Percentiles rank a stretch among this genome's conserved stretches.
Evolutionary conservation across 2,329 filamentous ascomycete species (phyloP).

Genomic region (Alternaria hordeiaustralica): DNA sequence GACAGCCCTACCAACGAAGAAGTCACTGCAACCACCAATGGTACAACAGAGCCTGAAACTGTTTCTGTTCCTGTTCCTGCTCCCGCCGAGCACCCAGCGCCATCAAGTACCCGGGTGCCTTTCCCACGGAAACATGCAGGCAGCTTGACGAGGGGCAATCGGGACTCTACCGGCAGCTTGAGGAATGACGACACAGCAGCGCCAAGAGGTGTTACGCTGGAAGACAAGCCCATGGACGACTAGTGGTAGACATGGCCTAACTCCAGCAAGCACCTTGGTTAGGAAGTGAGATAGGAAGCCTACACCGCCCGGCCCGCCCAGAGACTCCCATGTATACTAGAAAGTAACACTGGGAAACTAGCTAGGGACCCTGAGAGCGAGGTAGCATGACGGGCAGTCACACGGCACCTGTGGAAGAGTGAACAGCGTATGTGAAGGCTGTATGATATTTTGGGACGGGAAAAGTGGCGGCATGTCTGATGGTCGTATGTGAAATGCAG

Average conservation of each 20-base stretch:
- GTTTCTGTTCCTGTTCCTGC: conserved; percentile 16
- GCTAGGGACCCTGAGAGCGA: not conserved
- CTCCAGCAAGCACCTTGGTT: conserved; percentile 9
- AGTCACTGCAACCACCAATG: conserved; percentile 44
- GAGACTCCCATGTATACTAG: conserved; percentile 1
- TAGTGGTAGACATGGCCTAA: conserved; percentile 46
- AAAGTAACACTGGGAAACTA: not conserved
- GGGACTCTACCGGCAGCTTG: conserved; percentile 50
- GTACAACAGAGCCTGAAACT: conserved; percentile 39
- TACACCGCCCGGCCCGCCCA: not conserved
- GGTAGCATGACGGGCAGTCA: not conserved
- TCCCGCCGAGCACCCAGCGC: conserved; percentile 38
- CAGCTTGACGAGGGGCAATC: conserved; percentile 43
- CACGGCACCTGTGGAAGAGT: conserved; percentile 2
- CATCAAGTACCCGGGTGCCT: conserved; percentile 44
- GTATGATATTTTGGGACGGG: conserved; percentile 28
- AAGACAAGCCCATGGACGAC: conserved; percentile 81
- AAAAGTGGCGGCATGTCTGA: conserved; percentile 16
- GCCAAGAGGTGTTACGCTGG: conserved; percentile 67
- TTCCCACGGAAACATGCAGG: conserved; percentile 45
- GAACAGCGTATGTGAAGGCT: conserved; percentile 12
- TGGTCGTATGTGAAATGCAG: conserved; percentile 22
- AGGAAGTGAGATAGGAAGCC: not conserved
- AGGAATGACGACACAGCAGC: conserved; percentile 53
- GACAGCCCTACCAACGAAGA: conserved; percentile 49